phyloP scores from a whole-genome alignment of 176 grass and related monocot species.

The Coix lacrymajobi region DNA sequence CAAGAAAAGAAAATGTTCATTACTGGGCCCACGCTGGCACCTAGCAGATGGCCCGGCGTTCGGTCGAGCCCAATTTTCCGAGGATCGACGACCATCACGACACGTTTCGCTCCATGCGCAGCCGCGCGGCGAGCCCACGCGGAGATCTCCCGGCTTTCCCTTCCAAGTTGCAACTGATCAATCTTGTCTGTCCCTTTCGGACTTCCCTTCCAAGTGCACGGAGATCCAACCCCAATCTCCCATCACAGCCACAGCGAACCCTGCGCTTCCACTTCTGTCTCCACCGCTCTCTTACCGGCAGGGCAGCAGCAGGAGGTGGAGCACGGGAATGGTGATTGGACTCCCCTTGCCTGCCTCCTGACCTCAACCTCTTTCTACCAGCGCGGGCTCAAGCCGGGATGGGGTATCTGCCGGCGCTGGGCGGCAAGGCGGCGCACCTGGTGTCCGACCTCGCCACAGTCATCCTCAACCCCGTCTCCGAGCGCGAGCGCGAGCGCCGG shows the following conservation, averaged over 20 bases:
- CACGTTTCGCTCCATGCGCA: too few relatives aligned
- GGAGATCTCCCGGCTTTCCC: too few relatives aligned
- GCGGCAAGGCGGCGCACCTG: constrained; percentile 80
- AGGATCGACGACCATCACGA: too few relatives aligned
- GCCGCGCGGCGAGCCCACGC: too few relatives aligned
- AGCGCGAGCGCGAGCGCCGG: constrained; percentile 42
- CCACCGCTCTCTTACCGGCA: neutral
- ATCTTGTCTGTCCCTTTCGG: too few relatives aligned
- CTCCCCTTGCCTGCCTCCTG: neutral
- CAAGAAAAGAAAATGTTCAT: neutral
- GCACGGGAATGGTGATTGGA: neutral
- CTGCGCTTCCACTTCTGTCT: neutral
- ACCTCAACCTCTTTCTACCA: neutral
- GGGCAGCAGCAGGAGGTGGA: neutral
- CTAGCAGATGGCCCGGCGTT: too few relatives aligned
- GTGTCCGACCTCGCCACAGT: constrained; percentile 87
- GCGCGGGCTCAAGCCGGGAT: neutral
- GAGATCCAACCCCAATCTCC: neutral
- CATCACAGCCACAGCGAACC: neutral
- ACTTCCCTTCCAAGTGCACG: too few relatives aligned
- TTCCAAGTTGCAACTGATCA: too few relatives aligned
- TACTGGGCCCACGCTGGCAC: neutral
- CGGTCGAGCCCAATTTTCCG: too few relatives aligned
- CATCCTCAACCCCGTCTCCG: constrained; percentile 92
- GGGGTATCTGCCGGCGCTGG: constrained; percentile 78